Evolutionary conservation across 1,139 yeast species (phyloP), one percentile per base, ranked within the genome.

Genomic region (Suhomyces ambrosiae): DNA sequence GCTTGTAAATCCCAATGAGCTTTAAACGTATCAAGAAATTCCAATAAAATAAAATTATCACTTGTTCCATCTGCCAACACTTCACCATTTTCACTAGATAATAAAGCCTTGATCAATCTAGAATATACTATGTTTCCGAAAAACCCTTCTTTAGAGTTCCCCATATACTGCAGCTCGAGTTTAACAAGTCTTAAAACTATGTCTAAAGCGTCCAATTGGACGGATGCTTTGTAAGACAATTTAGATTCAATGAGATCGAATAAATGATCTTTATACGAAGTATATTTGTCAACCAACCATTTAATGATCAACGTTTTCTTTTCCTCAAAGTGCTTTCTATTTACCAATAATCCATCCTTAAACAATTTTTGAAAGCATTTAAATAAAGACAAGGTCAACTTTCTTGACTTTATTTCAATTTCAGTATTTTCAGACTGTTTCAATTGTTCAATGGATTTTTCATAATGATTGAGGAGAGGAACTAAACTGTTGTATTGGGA

Each of bases 201-300:
- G 40, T 86, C 89, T 42, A 87, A 55, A 34, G 79, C 69, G 53
- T 86, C 89, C 32, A 85, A 58, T 48, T 79, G 79, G 33, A 76
- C 58, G 1, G 80, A 74, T 16, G 74, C 63, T 35, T 64, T 63
- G 33, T 54, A 60, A 4, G 62, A 50, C 27, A 71, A 50, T 25
- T 63, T 54, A 3, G 59, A 52, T 1, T 43, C 36, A 35, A 84
- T 58, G 32, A 74, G 57, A n/a, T 60, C 60, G 25, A 72, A 56
- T 15, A 86, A 46, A 22, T 57, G 54, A 3, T 50, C 49, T 53
- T 80, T 80, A 63, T 68, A 88, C n/a, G 61, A 58, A 17, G 69
- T 71, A 56, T 86, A 89, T 40, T 76, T 73, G 33, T 74, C 75
- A 38, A 68, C 66, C 26, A 87, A 61, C 95, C 96, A 87, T 50